A percentile compares a stretch with the other conserved stretches of the same genome.
These are phyloP conservation scores for Salix caprea DNA, from an alignment of 345 rosid genomes.

Conservation along the genomic window DNA sequence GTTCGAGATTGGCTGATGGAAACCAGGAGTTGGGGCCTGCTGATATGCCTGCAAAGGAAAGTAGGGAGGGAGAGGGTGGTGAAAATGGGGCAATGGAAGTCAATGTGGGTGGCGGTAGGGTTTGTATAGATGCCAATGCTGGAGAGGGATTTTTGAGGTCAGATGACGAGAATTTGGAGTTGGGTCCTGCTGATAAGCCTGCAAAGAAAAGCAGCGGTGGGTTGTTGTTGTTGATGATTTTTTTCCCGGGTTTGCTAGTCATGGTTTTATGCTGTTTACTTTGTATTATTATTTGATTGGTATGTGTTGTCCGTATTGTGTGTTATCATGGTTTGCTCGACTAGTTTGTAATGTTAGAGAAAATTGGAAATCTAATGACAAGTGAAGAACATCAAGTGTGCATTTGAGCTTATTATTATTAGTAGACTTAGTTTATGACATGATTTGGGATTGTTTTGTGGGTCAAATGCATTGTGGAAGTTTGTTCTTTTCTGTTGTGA, in stretches of 20 bases:
- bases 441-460: not conserved
- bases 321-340: not conserved
- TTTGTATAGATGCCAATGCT: not conserved
- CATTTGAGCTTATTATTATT: not conserved
- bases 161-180: not conserved
- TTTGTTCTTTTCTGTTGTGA: not conserved
- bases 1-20: not conserved
- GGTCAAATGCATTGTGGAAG: not conserved
- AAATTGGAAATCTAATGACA: not conserved
- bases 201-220: not conserved
- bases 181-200: not conserved
- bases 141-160: not conserved
- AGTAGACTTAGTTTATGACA: not conserved
- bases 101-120: not conserved
- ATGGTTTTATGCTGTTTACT: not conserved
- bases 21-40: not conserved
- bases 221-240: not conserved
- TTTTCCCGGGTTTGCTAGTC: not conserved
- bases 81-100: not conserved
- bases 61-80: not conserved
- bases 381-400: not conserved
- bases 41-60: not conserved
- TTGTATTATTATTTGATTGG: not conserved
- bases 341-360: not conserved
- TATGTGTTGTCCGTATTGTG: not conserved